A percentile compares a stretch with the other conserved stretches of the same genome.
Evolutionary conservation across 192 early-diverging fungal genomes (phyloP).

Genomic region (Chytriomyces confervae): DNA sequence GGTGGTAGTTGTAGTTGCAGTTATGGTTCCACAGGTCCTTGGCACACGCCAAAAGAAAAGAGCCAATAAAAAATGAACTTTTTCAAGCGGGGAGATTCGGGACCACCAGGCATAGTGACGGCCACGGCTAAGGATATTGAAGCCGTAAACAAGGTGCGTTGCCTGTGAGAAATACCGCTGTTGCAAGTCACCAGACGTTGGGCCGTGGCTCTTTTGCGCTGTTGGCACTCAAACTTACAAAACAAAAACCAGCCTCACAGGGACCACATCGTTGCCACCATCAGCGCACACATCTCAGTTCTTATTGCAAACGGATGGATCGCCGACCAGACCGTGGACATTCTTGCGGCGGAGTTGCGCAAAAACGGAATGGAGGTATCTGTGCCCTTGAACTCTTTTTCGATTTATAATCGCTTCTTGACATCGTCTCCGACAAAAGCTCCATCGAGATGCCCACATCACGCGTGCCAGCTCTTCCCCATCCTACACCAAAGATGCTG

Average conservation of each 20-base stretch:
- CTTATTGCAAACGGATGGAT: slow-evolving; percentile 19
- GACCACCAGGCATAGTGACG: background rate
- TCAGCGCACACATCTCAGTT: slow-evolving; percentile 2
- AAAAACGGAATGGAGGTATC: slow-evolving; percentile 5
- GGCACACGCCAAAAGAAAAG: too few species aligned
- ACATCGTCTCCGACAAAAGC: background rate
- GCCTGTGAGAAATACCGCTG: background rate
- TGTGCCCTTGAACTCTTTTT: too few species aligned
- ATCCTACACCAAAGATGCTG: background rate
- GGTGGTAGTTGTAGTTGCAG: too few species aligned
- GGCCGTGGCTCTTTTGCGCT: too few species aligned
- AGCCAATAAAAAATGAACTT: slow-evolving; percentile 3
- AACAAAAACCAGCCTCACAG: background rate
- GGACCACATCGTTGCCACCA: slow-evolving; percentile 5
- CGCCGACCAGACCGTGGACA: slow-evolving; percentile 14
- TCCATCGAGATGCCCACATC: slow-evolving; percentile 10
- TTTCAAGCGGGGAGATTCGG: background rate
- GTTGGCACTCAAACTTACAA: too few species aligned
- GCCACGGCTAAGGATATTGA: background rate
- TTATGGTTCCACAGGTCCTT: too few species aligned
- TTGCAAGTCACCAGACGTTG: background rate
- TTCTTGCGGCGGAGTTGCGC: slow-evolving; percentile 5
- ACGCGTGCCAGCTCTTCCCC: background rate
- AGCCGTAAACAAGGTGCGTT: slow-evolving; percentile 3
- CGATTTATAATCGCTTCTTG: too few species aligned